A percentile compares a stretch with the other conserved stretches of the same genome.
These are phyloP conservation scores for Trichoderma sp. DNA, from an alignment of 2,329 filamentous ascomycete species.

Conservation along the genomic window DNA sequence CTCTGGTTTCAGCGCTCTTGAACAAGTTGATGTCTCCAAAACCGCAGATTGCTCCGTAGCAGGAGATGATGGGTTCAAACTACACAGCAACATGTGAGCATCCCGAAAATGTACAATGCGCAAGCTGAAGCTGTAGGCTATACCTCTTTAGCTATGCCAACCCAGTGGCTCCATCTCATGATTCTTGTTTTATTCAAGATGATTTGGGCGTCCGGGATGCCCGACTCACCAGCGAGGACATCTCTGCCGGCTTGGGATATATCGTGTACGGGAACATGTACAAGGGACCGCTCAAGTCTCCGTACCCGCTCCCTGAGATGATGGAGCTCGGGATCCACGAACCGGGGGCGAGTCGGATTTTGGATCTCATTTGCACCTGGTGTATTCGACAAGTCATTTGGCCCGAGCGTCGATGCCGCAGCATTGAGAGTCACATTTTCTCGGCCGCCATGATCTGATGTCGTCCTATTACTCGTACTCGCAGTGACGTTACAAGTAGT, in stretches of 20 bases:
- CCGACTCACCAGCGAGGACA: background rate
- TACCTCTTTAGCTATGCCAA: background rate
- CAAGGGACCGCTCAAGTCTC: background rate
- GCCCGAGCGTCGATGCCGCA: background rate
- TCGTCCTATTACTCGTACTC: background rate
- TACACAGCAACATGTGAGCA: background rate
- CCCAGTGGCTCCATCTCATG: background rate
- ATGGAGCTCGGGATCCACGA: background rate
- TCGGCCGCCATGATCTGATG: background rate
- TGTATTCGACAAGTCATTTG: slow-evolving; percentile 18
- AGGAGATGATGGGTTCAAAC: background rate
- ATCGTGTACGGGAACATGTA: background rate
- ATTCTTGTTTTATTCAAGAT: background rate
- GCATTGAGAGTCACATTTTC: background rate
- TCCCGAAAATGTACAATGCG: background rate
- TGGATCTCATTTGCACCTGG: slow-evolving; percentile 50
- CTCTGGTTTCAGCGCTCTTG: background rate
- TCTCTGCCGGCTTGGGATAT: background rate
- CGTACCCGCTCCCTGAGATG: background rate
- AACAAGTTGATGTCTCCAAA: background rate
- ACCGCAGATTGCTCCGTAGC: background rate
- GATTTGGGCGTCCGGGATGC: background rate
- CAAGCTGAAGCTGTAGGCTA: background rate
- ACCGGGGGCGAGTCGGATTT: slow-evolving; percentile 19
- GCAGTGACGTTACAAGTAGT: background rate